A percentile compares a stretch with the other conserved stretches of the same genome.
phyloP scores from a whole-genome alignment of 2,329 filamentous ascomycete genomes.

The Alternaria novae-zelandiae region DNA sequence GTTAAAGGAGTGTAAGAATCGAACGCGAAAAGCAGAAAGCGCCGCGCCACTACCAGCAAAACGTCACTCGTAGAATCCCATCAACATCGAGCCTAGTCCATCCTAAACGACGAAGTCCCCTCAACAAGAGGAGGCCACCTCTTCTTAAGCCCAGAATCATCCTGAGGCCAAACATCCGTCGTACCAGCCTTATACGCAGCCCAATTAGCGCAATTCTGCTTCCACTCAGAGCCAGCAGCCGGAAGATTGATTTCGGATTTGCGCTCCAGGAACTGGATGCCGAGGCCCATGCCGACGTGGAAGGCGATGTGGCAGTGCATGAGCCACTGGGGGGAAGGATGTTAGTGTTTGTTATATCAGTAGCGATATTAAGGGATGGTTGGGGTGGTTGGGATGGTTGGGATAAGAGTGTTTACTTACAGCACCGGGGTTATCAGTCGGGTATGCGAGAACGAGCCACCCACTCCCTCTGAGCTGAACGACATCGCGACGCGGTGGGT shows the following conservation, averaged over 20 bases:
- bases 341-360: neutral
- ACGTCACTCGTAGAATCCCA: too few species aligned
- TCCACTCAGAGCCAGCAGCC: slow-evolving; percentile 29
- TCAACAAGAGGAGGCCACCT: slow-evolving; percentile 29
- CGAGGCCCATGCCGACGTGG: slow-evolving; percentile 37
- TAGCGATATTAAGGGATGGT: neutral
- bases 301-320: slow-evolving; percentile 40
- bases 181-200: slow-evolving; percentile 19
- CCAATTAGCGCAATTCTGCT: slow-evolving; percentile 37
- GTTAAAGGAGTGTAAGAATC: slow-evolving; percentile 15
- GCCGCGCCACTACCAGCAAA: neutral
- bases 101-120: neutral
- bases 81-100: neutral
- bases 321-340: slow-evolving; percentile 23
- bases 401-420: neutral
- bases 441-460: slow-evolving; percentile 59
- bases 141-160: slow-evolving; percentile 51
- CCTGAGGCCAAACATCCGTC: slow-evolving; percentile 42
- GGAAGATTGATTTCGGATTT: slow-evolving; percentile 30
- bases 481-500: slow-evolving; percentile 47
- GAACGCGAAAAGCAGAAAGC: neutral
- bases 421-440: slow-evolving; percentile 58
- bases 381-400: neutral
- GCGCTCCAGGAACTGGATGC: slow-evolving; percentile 34
- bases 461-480: slow-evolving; percentile 37